Evolutionary conservation across 208 protist genomes (phyloP).

Genomic region (Herpetomonas muscarum): DNA sequence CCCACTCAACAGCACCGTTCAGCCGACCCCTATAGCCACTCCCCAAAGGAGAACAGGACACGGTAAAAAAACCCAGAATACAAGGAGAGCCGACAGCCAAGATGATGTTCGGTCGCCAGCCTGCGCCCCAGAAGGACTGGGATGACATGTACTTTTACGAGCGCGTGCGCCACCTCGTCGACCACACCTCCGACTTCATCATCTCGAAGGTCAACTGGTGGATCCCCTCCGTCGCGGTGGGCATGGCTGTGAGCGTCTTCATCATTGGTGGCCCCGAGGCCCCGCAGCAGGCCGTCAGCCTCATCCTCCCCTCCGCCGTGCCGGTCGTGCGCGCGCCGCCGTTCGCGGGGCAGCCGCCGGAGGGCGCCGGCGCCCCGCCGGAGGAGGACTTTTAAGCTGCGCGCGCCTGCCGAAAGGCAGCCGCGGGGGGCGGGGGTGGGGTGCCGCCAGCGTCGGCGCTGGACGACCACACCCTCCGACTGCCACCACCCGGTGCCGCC

Average conservation of each 20-base stretch:
- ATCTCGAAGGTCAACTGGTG: slow-evolving; percentile 81
- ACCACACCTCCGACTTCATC: slow-evolving; percentile 71
- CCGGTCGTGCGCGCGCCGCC: slow-evolving; percentile 49
- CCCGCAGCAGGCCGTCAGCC: slow-evolving; percentile 33
- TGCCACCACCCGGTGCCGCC: too few relatives aligned
- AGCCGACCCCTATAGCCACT: background rate
- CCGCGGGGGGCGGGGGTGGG: too few relatives aligned
- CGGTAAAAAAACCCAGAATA: background rate
- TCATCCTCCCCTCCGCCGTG: slow-evolving; percentile 39
- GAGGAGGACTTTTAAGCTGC: slow-evolving; percentile 67
- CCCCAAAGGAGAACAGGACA: background rate
- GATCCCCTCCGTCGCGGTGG: slow-evolving; percentile 68
- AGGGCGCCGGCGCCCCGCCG: slow-evolving; percentile 15
- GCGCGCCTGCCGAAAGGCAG: too few relatives aligned
- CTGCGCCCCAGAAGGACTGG: slow-evolving; percentile 72
- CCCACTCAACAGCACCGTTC: background rate
- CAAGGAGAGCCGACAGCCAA: background rate
- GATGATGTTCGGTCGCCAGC: slow-evolving; percentile 69
- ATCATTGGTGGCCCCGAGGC: slow-evolving; percentile 68
- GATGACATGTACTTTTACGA: slow-evolving; percentile 84
- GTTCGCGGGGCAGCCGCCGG: slow-evolving; percentile 41
- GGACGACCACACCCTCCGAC: too few relatives aligned
- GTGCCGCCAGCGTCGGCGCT: too few relatives aligned
- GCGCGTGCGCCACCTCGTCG: slow-evolving; percentile 75
- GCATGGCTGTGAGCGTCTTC: slow-evolving; percentile 70